These are phyloP conservation scores for Paraconiothyrium sp. DNA, from an alignment of 2,329 filamentous ascomycete species.

Conservation along the genomic window DNA sequence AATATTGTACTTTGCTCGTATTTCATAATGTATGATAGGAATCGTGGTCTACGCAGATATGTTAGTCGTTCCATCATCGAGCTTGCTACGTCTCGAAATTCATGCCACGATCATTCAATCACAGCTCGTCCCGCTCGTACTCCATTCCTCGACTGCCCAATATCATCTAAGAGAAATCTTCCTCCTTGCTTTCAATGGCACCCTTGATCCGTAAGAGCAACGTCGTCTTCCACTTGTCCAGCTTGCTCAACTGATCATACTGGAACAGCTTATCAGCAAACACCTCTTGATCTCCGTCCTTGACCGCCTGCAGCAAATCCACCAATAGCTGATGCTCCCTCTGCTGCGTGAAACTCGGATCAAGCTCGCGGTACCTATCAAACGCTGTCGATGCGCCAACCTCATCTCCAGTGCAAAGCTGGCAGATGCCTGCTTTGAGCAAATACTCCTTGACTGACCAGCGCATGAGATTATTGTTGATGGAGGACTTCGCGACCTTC, in stretches of 20 bases:
- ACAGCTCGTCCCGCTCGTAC: background rate
- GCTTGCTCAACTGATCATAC: slow-evolving; percentile 89
- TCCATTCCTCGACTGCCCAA: background rate
- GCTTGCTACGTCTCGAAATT: background rate
- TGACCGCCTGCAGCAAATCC: slow-evolving; percentile 79
- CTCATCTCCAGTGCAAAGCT: slow-evolving; percentile 78
- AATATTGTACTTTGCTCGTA: background rate
- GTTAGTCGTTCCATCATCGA: background rate
- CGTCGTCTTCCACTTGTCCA: slow-evolving; percentile 97
- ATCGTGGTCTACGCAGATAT: background rate
- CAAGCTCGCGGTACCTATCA: slow-evolving; percentile 79
- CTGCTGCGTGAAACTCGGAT: slow-evolving; percentile 72
- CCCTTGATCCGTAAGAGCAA: slow-evolving; percentile 85
- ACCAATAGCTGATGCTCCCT: slow-evolving; percentile 83
- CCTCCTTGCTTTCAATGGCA: slow-evolving; percentile 75
- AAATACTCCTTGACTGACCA: slow-evolving; percentile 88
- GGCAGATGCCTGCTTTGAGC: slow-evolving; percentile 91
- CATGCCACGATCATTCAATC: background rate
- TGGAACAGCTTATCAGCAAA: slow-evolving; percentile 89
- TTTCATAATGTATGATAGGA: slow-evolving; percentile 4
- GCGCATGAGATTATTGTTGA: slow-evolving; percentile 79
- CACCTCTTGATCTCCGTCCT: slow-evolving; percentile 79
- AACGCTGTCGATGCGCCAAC: slow-evolving; percentile 82
- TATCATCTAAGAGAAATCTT: slow-evolving; percentile 69
- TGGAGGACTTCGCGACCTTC: slow-evolving; percentile 77